phyloP scores from a whole-genome alignment of 2,329 filamentous ascomycete genomes.

The Colletotrichum cuscutae region DNA sequence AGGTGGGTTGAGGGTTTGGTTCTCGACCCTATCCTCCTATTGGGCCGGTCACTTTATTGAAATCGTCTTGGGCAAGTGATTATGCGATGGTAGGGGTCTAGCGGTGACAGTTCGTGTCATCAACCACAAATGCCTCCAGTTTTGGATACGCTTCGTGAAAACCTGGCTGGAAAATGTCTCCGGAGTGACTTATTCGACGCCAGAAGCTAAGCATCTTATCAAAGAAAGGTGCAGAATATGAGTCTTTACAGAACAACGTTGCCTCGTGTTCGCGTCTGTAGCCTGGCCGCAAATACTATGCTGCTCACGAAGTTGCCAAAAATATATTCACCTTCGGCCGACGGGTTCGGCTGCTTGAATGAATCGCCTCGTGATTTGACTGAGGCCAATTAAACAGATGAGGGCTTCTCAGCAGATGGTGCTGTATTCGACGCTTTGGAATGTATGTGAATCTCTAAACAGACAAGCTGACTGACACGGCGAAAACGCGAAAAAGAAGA shows the following conservation, averaged over 20 bases:
- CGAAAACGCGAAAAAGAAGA: background rate
- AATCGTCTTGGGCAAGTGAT: constrained; percentile 30
- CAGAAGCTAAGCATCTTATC: background rate
- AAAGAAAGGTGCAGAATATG: background rate
- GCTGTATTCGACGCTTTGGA: constrained; percentile 19
- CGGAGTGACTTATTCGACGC: background rate
- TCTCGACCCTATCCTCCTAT: constrained; percentile 13
- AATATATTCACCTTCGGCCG: background rate
- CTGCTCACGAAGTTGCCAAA: background rate
- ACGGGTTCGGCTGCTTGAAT: background rate
- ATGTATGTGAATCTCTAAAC: constrained; percentile 3
- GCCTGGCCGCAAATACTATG: background rate
- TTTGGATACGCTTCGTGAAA: background rate
- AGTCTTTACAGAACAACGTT: background rate
- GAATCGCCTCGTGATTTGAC: background rate
- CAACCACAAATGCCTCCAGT: constrained; percentile 1
- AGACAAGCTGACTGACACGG: constrained; percentile 8
- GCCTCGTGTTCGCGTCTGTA: background rate
- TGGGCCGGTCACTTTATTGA: constrained; percentile 30
- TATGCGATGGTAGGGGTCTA: constrained; percentile 13
- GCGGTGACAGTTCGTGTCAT: constrained; percentile 18
- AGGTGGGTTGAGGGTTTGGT: background rate
- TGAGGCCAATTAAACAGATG: background rate
- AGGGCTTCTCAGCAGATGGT: background rate
- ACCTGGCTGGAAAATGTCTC: background rate